These are phyloP conservation scores for Monosporozyma yasuniensis DNA, from an alignment of 805 yeast species.

Conservation along the genomic window DNA sequence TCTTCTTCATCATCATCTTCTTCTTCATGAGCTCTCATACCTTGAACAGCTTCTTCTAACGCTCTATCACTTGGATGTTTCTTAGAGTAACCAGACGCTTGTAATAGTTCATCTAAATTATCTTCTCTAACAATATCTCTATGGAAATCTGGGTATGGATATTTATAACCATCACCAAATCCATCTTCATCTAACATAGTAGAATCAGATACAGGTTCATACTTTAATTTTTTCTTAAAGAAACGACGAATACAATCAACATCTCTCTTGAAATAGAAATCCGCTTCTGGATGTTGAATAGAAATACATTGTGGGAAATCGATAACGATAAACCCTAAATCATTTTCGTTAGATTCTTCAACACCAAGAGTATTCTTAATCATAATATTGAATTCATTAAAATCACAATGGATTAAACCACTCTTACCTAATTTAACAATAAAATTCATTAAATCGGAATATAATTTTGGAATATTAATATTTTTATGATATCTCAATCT, in stretches of 20 bases:
- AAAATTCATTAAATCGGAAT: conserved; percentile 79
- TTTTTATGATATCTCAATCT: conserved; percentile 56
- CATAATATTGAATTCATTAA: conserved; percentile 92
- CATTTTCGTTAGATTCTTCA: conserved; percentile 36
- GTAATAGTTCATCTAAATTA: conserved; percentile 73
- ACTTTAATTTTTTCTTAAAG: conserved; percentile 69
- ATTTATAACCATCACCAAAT: conserved; percentile 68
- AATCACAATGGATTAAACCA: conserved; percentile 95
- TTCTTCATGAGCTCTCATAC: conserved; percentile 42
- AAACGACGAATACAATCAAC: conserved; percentile 82
- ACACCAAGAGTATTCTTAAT: conserved; percentile 47
- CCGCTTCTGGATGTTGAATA: conserved; percentile 83
- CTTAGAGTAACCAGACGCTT: conserved; percentile 78
- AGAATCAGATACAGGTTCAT: conserved; percentile 57
- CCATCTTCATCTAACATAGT: conserved; percentile 73
- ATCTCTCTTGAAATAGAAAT: conserved; percentile 81
- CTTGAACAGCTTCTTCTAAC: conserved; percentile 64
- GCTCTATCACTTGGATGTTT: conserved; percentile 49
- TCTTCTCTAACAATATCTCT: conserved; percentile 65
- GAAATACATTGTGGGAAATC: conserved; percentile 99
- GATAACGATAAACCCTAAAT: conserved; percentile 75
- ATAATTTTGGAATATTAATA: conserved; percentile 54
- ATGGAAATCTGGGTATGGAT: conserved; percentile 68
- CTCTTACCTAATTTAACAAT: conserved; percentile 73
- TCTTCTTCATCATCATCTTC: conserved; percentile 25